A percentile compares a stretch with the other conserved stretches of the same genome.
Evolutionary conservation across 495 filamentous ascomycete species (phyloP).

Genomic region (Annulohypoxylon bovei): DNA sequence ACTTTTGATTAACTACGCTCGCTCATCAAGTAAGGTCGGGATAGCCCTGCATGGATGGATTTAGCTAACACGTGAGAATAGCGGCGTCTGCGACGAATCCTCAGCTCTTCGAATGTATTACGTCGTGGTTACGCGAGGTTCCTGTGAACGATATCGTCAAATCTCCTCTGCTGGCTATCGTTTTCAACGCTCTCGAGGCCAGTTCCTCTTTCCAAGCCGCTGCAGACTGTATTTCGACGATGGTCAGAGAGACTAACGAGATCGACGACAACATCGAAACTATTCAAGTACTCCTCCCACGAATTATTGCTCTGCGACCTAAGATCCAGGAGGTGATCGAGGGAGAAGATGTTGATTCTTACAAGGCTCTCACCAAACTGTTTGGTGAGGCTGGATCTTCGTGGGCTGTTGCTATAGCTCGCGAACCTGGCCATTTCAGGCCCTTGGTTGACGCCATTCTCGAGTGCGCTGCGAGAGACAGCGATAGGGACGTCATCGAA

Average conservation of each 20-base stretch:
- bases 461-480: conserved; percentile 87
- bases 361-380: conserved; percentile 86
- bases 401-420: conserved; percentile 90
- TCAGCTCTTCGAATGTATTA: conserved; percentile 91
- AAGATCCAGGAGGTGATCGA: conserved; percentile 79
- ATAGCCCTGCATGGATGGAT: not conserved
- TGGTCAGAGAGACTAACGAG: conserved; percentile 92
- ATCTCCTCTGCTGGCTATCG: conserved; percentile 82
- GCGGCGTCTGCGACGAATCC: conserved; percentile 82
- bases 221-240: conserved; percentile 91
- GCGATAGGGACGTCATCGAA: conserved; percentile 86
- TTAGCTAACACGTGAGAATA: conserved; percentile 42
- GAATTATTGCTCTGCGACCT: conserved; percentile 78
- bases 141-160: conserved; percentile 83
- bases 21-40: conserved; percentile 79
- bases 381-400: conserved; percentile 94
- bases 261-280: conserved; percentile 84
- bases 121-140: conserved; percentile 94
- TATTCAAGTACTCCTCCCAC: conserved; percentile 87
- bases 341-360: conserved; percentile 85
- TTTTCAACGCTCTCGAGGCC: conserved; percentile 77
- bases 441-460: conserved; percentile 89
- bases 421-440: conserved; percentile 81
- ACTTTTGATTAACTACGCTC: conserved; percentile 86
- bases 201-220: conserved; percentile 85